Evolutionary conservation across 768 basidiomycete species (phyloP).

Genomic region (Lentinus brumalis): DNA sequence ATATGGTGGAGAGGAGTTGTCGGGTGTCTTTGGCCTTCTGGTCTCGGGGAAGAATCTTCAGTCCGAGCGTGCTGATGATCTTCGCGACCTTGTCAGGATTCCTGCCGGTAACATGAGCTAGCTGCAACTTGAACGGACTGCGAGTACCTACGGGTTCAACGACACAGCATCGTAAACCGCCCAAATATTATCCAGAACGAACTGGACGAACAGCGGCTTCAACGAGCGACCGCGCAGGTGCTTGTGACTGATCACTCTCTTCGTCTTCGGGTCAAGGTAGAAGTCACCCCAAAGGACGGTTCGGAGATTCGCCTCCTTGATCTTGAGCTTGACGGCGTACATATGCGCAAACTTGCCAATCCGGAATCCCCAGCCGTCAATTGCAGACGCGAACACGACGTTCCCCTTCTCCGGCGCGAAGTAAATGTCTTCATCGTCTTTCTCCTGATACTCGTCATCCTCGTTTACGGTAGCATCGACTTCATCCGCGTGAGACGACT

Average conservation of each 20-base stretch:
- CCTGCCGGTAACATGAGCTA: slow-evolving; percentile 1
- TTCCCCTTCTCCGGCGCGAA: slow-evolving; percentile 96
- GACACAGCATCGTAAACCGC: slow-evolving; percentile 91
- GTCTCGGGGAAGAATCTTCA: slow-evolving; percentile 87
- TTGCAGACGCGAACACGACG: slow-evolving; percentile 93
- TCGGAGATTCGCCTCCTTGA: slow-evolving; percentile 84
- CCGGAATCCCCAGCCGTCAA: slow-evolving; percentile 98
- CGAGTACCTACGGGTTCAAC: slow-evolving; percentile 76
- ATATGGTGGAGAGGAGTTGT: slow-evolving; percentile 80
- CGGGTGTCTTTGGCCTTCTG: slow-evolving; percentile 90
- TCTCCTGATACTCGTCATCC: slow-evolving; percentile 80
- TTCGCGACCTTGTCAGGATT: slow-evolving; percentile 88
- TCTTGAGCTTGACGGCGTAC: slow-evolving; percentile 86
- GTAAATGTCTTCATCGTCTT: slow-evolving; percentile 97
- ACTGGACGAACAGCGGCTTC: slow-evolving; percentile 97
- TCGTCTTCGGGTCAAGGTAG: slow-evolving; percentile 95
- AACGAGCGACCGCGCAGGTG: slow-evolving; percentile 83
- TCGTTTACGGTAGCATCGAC: slow-evolving; percentile 51
- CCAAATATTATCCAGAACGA: slow-evolving; percentile 97
- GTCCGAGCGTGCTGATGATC: slow-evolving; percentile 78
- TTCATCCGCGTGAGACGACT: slow-evolving; percentile 67
- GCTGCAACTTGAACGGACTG: not conserved
- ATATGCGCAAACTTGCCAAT: slow-evolving; percentile 92
- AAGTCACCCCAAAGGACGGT: slow-evolving; percentile 96
- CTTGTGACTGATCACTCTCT: slow-evolving; percentile 88